Base-by-base conservation (phyloP, 345 rosid genomes). In the Corchorus olitorius region DNA sequence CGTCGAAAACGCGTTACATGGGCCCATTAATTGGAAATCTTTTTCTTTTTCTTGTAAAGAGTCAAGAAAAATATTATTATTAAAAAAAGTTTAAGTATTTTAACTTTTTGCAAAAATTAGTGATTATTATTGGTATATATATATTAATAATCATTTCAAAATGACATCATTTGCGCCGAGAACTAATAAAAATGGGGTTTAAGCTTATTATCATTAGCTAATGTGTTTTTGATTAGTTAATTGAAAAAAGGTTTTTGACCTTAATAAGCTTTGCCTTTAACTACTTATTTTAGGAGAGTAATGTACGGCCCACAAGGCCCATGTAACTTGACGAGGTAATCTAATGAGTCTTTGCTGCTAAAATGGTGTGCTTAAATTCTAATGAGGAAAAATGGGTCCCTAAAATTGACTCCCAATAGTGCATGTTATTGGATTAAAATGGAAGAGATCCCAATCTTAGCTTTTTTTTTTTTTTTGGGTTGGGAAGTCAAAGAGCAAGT, bases 291-390 rank as follows among this genome's bases (percentile, higher is more conserved):
- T 27, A 6, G 43, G 4, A 3, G 43, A 6, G 43, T 8, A 0
- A 11, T 1, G 33, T 55, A 13, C 2, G 73, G 46, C 60, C 48
- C 70, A 22, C 33, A 4, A 59, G 64, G 64, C 64, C 37, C 72
- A 62, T 54, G 55, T 64, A 65, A 69, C 43, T 14, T 3, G 45
- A 61, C 33, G 3, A 37, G n/a, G 50, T 17, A 58, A 43, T 55
- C 8, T 35, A 8, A 45, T 8, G 3, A 6, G 52, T 48, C 17
- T 4, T 3, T 34, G 64, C 22, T 20, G 35, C 72, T 19, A 15
- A 37, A 22, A 35, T 74, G 69, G 68, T 61, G 54, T 73, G 8
- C 77, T 64, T 17, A 52, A 63, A 74, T 35, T 52, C 27, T 54
- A 9, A 0, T 63, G 27, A 17, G 69, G 27, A 43, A 17, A 37